Evolutionary conservation across 2,329 filamentous ascomycete genomes (phyloP).

Genomic region (Ophioceras dolichostomum): DNA sequence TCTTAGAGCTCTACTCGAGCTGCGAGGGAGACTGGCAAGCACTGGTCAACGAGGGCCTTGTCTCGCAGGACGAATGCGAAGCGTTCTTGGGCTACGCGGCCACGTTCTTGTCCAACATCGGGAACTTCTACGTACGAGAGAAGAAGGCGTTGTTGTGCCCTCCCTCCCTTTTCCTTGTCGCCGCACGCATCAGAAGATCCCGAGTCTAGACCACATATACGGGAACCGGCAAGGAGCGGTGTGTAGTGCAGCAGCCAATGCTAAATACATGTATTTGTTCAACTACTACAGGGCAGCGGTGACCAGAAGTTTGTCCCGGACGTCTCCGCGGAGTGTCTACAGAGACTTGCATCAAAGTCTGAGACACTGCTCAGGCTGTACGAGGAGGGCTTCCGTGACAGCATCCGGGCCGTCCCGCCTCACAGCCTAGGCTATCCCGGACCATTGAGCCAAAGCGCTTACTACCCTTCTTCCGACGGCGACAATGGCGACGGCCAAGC

Average conservation of each 20-base stretch:
- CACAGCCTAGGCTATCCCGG: conserved; percentile 62
- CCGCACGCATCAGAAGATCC: no score
- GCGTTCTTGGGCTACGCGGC: conserved; percentile 65
- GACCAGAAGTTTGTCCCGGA: conserved; percentile 75
- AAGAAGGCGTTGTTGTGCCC: no score
- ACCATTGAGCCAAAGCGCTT: conserved; percentile 65
- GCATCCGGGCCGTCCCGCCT: conserved; percentile 54
- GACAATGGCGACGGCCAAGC: no score
- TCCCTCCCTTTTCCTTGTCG: no score
- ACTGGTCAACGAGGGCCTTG: conserved; percentile 53
- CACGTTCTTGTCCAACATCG: conserved; percentile 67
- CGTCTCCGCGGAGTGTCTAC: conserved; percentile 49
- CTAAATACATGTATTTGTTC: no score
- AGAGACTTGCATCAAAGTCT: conserved; percentile 45
- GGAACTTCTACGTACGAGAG: conserved; percentile 71
- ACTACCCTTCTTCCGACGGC: conserved; percentile 66
- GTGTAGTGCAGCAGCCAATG: conserved; percentile 52
- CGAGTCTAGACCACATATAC: no score
- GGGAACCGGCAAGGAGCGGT: no score
- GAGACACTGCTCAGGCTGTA: conserved; percentile 47
- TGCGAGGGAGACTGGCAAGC: conserved; percentile 59
- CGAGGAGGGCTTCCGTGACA: conserved; percentile 54
- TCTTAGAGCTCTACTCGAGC: conserved; percentile 56
- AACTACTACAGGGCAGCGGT: conserved; percentile 72
- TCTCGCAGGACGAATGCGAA: conserved; percentile 50